Evolutionary conservation across 2,329 filamentous ascomycete genomes (phyloP), one percentile per base, ranked within the genome.

Genomic region (Leptographium flavum): DNA sequence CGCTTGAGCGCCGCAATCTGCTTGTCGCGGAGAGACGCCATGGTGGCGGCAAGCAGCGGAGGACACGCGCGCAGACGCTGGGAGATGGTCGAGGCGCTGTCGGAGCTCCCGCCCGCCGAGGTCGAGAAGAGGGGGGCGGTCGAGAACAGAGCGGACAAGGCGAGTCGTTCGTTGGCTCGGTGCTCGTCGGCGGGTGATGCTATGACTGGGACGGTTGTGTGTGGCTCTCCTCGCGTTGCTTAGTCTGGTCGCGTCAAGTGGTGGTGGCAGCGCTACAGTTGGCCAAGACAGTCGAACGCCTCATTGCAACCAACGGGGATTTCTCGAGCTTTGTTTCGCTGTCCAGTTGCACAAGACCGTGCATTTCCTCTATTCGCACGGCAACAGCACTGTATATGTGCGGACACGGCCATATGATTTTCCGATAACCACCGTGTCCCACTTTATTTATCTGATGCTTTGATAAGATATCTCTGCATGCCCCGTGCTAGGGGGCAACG

Each of bases 1-100:
- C 87, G 90, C 69, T 94, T 87, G 57, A 98, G 87, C 17, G 90
- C 48, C 4, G 48, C 44, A 10, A 53, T 52, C 49, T 54, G 52
- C 46, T 49, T 50, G 49, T 54, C 52, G 31, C 52, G 48, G 10
- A 54, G 46, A 9, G 50, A 52, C 7, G 48, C 28, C 50, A 52
- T 50, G 5, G 19, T 27, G 39, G n/a, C 21, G 15, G 10, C 11
- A 22, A 15, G 13, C 2, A 3, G 22, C n/a, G 36, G 36, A 9
- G 27, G 8, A 28, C 27, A 28, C 27, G 27, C 27, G 5, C 27
- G 27, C 27, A 11, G 8, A 11, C 27, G 27, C 25, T 5, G 25
- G 25, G 27, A 11, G 27, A 28, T 28, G 27, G 13, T 28, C 27
- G 27, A 39, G 22, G 15, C 23, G 37, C 37, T 28, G 37, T 15